Percentiles rank a stretch among this genome's conserved stretches.
phyloP scores from a whole-genome alignment of 345 rosid genomes.

The Ricinus communis region DNA sequence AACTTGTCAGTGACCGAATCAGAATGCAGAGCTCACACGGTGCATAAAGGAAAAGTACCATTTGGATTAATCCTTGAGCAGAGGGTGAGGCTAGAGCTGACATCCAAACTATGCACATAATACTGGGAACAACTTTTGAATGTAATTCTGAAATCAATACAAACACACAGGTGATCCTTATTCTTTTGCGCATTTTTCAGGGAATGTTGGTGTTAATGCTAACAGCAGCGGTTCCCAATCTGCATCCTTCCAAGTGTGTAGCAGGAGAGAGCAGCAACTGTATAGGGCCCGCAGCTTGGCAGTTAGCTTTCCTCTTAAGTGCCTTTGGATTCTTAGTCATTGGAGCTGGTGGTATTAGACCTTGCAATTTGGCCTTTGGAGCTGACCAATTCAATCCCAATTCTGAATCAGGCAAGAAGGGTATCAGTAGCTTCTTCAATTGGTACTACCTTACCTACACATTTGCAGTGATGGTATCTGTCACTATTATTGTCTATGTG shows the following conservation, averaged over 20 bases:
- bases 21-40: no score
- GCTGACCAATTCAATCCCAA: constrained; percentile 45
- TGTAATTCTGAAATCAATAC: no score
- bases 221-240: constrained; percentile 33
- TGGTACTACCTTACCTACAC: constrained; percentile 46
- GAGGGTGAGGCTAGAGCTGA: no score
- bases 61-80: no score
- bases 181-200: constrained; percentile 3
- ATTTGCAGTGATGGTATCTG: constrained; percentile 29
- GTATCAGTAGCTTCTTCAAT: constrained; percentile 41
- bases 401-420: constrained; percentile 33
- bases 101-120: no score
- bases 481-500: constrained; percentile 32
- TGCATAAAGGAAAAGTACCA: no score
- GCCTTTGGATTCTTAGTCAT: constrained; percentile 32
- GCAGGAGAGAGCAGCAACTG: constrained; percentile 13
- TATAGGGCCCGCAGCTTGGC: constrained; percentile 25
- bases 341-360: constrained; percentile 50
- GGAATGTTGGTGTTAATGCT: constrained; percentile 34
- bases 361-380: constrained; percentile 46
- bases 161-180: no score
- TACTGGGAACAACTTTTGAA: no score
- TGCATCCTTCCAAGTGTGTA: constrained; percentile 36
- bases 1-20: no score
- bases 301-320: constrained; percentile 22